Evolutionary conservation across 2,329 filamentous ascomycete species (phyloP), one percentile per base, ranked within the genome.

Genomic region (Ceratocystis ficicola): DNA sequence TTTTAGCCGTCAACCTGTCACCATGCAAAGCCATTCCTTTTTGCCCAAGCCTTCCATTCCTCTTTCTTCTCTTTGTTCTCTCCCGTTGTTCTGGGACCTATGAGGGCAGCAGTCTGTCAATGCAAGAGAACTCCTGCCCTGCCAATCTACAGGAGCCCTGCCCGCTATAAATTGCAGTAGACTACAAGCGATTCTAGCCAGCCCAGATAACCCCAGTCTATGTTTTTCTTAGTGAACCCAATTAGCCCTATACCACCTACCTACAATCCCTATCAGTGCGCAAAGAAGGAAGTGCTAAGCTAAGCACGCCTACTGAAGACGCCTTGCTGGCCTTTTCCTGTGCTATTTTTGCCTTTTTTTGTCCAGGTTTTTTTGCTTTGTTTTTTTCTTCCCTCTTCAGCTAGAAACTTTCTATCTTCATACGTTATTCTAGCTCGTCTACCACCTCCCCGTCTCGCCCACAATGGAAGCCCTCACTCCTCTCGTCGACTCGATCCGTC

Each of bases 401-500:
- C 48, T 52, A 22, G 48, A 25, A 52, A 52, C 48, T 30, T 25
- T 25, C 22, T 61, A 10, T 57, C 25, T 48, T 52, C 48, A 25
- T 28, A 25, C 25, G 22, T 28, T n/a, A 20, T 44, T 63, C 41
- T 25, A 22, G n/a, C 44, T 48, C 36, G 4, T 59, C 32, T 62
- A 20, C 59, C 30, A 3, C 41, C 7, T 15, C n/a, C 5, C n/a
- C 28, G 10, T 6, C 44, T 20, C 52, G 20, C 55, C 59, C 57
- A 36, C 44, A 46, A 65, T 65, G 63, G 63, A 67, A 65, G 66
- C 66, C 50, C 48, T 67, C n/a, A 67, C 52, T 66, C 65, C 69
- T 68, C 74, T 67, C 67, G 87, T 88, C 85, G 85, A 88, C 72
- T 73, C 79, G 69, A 73, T 87, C 67, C 83, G 83, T 72, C 79